Evolutionary conservation across 208 protist species (phyloP).

Genomic region (Tritrichomonas foetus): DNA sequence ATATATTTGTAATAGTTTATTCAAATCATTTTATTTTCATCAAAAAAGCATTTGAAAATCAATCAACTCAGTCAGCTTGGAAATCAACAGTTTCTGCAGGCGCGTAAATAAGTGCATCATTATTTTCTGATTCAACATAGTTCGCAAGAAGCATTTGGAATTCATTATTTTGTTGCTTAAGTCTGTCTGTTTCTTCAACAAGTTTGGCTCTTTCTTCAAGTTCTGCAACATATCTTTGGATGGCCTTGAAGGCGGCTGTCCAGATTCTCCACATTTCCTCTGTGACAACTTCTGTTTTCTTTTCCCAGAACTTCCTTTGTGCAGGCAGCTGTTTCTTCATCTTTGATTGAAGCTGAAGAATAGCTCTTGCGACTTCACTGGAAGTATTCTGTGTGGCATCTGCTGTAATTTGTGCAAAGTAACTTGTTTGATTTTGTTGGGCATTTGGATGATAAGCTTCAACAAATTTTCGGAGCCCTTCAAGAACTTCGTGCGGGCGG

Average conservation of each 20-base stretch:
- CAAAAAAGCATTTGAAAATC: neutral
- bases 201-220: conserved; percentile 27
- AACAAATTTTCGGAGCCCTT: neutral
- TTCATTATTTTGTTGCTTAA: neutral
- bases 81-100: conserved; percentile 35
- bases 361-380: neutral
- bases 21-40: too few species aligned
- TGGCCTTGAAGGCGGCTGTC: neutral
- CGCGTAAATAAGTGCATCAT: neutral
- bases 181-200: neutral
- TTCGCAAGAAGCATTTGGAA: neutral
- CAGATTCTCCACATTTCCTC: conserved; percentile 30
- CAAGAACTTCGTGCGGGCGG: neutral
- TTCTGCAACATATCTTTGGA: neutral
- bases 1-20: too few species aligned
- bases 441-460: conserved; percentile 21
- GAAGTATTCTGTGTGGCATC: conserved; percentile 39
- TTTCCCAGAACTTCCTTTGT: neutral
- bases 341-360: neutral
- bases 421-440: conserved; percentile 28
- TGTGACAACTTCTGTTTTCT: neutral
- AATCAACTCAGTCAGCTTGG: neutral
- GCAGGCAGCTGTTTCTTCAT: neutral
- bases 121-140: conserved; percentile 8
- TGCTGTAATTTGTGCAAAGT: neutral